Base-by-base conservation (phyloP, 352 stramenopile genomes). In the Phytopythium litorale region DNA sequence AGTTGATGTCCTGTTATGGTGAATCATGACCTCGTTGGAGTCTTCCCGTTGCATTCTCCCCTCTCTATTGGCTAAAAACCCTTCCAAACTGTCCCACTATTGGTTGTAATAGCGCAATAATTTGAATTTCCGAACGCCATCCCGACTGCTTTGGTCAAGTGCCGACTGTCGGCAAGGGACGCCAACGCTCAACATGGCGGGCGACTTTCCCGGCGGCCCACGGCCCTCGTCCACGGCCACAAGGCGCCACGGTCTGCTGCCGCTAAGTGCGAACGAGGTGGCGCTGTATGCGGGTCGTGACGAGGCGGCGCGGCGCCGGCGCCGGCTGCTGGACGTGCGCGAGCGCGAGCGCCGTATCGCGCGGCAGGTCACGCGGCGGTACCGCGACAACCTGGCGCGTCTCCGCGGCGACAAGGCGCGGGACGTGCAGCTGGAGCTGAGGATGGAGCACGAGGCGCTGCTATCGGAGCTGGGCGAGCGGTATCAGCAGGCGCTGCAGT, bases 291-390 rank as follows among this genome's bases (percentile, higher is more conserved):
- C 67, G 30, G 71, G 70, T 11, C 70, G 87, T 42, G 81, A 92
- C 38, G 81, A 92, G 58, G 64, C 71, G 18, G 68, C 71, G 33
- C 71, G 70, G 62, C 79, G 84, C 5, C 71, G 75, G 18, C 69
- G 68, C 60, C 78, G 78, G 8, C 68, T 92, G 28, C 64, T 89
- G 48, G 72, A 76, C 21, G 75, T 91, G 51, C 81, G 84, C 25
- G 72, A 79, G 25, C 68, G 84, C 23, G 84, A 92, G 63, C 79
- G 78, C 28, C 76, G 71, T 42, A 58, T 87, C 1, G 76, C 84
- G 48, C 81, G 88, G 65, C 66, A 87, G 35, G 79, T 92, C 64
- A 92, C 84, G 35, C 69, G 78, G 61, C 78, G 81, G 7, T 92
- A 92, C 62, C 81, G 80, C 43, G 70, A 84, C 13, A 91, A 91